Percentiles rank a stretch among this genome's conserved stretches.
Evolutionary conservation across 768 basidiomycete species (phyloP).

Genomic region (Aureoboletus auriporus): DNA sequence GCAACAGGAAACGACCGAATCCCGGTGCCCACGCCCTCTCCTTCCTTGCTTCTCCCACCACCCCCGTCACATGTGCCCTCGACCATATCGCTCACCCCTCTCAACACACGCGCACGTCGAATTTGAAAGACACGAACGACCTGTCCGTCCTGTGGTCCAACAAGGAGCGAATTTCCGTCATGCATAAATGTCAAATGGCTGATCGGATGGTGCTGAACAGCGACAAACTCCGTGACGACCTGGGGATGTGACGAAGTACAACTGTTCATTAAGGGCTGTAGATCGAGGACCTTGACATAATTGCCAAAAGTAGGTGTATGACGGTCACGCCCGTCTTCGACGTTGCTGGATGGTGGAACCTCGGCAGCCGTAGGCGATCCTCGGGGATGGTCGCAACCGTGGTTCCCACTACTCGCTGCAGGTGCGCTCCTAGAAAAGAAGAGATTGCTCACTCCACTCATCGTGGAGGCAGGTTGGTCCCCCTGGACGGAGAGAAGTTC

Average conservation of each 20-base stretch:
- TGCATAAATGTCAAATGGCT: constrained; percentile 45
- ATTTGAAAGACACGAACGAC: constrained; percentile 47
- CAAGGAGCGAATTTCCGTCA: constrained; percentile 50
- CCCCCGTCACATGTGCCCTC: neutral
- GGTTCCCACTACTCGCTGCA: constrained; percentile 29
- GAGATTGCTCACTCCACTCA: constrained; percentile 29
- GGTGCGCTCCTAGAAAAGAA: constrained; percentile 67
- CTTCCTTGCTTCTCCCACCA: constrained; percentile 2
- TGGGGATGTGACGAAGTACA: constrained; percentile 22
- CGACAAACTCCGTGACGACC: constrained; percentile 46
- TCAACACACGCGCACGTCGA: constrained; percentile 19
- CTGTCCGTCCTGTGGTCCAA: constrained; percentile 54
- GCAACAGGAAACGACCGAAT: neutral
- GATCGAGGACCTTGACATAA: constrained; percentile 56
- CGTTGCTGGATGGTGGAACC: constrained; percentile 10
- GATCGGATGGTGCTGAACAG: constrained; percentile 44
- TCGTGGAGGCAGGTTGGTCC: constrained; percentile 20
- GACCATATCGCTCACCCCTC: constrained; percentile 1
- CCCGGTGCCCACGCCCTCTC: constrained; percentile 2
- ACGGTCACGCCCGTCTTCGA: constrained; percentile 9
- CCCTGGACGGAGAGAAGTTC: constrained; percentile 19
- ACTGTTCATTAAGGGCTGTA: constrained; percentile 33
- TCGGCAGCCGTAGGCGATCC: constrained; percentile 9
- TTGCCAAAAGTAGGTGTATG: constrained; percentile 30
- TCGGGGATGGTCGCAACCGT: constrained; percentile 14